Conservation (phyloP, 1,284 basidiomycete genomes). For the Cutaneotrichosporon mucoides region DNA sequence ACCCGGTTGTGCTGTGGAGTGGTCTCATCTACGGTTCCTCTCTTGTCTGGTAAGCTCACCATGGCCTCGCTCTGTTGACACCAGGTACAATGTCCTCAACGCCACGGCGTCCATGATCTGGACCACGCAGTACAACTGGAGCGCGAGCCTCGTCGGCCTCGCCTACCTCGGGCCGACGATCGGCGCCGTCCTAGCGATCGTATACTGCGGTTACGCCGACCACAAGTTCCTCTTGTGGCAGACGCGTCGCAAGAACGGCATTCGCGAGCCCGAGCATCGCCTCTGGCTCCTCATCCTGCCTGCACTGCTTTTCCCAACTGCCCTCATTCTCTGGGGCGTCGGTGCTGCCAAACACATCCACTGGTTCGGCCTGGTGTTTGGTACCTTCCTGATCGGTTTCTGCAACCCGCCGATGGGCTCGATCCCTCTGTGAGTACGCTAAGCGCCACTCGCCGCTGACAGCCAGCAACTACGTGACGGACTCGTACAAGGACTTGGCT, state of each 20-base stretch:
- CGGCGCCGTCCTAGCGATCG: conserved; percentile 18
- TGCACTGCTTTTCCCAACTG: conserved; percentile 22
- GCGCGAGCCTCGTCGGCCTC: conserved; percentile 19
- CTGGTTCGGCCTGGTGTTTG: conserved; percentile 27
- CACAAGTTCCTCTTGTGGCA: conserved; percentile 20
- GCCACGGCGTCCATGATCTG: conserved; percentile 18
- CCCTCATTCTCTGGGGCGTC: conserved; percentile 29
- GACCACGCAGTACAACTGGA: conserved; percentile 13
- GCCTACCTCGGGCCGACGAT: conserved; percentile 23
- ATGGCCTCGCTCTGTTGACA: no score
- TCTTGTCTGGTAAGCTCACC: conserved; percentile 7
- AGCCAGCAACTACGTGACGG: conserved; percentile 25
- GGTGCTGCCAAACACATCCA: conserved; percentile 25
- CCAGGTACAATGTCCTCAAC: conserved; percentile 26
- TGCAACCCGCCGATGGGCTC: conserved; percentile 18
- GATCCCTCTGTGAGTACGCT: conserved; percentile 11
- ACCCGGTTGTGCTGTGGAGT: conserved; percentile 23
- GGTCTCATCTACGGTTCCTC: conserved; percentile 21
- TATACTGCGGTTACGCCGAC: conserved; percentile 13
- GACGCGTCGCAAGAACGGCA: conserved; percentile 21
- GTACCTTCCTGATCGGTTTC: conserved; percentile 20
- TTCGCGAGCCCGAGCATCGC: conserved; percentile 33
- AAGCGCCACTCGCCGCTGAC: no score
- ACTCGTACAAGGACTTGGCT: conserved; percentile 27
- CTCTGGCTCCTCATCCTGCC: conserved; percentile 21